phyloP scores from a whole-genome alignment of 805 yeast genomes.

The Nakazawaea anatomiae region DNA sequence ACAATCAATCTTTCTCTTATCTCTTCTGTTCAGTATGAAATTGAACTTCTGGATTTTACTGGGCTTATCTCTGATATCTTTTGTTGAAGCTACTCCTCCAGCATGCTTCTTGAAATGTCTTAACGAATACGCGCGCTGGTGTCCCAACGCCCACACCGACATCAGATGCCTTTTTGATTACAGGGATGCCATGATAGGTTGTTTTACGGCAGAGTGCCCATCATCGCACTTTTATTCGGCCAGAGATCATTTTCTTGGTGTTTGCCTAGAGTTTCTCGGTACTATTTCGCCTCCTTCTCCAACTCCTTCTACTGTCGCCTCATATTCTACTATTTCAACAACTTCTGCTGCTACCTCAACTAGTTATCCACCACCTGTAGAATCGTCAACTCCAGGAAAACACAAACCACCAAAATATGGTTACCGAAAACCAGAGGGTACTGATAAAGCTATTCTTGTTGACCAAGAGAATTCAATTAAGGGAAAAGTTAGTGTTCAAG shows the following conservation, averaged over 20 bases:
- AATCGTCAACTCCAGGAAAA: too few species aligned
- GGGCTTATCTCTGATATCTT: neutral
- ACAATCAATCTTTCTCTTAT: too few species aligned
- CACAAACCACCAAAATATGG: too few species aligned
- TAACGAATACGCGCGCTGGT: conserved; percentile 28
- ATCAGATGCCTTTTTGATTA: conserved; percentile 33
- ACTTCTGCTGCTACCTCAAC: neutral
- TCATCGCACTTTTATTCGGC: conserved; percentile 20
- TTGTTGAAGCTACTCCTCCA: conserved; percentile 36
- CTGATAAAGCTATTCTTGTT: too few species aligned
- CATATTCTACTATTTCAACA: neutral
- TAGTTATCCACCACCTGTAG: too few species aligned
- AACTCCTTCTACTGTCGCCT: conserved; percentile 14
- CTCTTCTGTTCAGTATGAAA: neutral
- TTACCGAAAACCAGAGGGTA: too few species aligned
- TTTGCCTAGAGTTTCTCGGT: conserved; percentile 34
- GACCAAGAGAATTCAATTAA: too few species aligned
- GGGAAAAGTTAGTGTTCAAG: too few species aligned
- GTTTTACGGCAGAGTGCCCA: conserved; percentile 20
- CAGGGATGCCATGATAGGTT: conserved; percentile 33
- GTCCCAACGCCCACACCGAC: conserved; percentile 28
- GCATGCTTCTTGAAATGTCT: conserved; percentile 43
- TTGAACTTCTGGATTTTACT: neutral
- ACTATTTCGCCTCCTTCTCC: conserved; percentile 14
- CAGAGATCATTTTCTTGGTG: conserved; percentile 43